Conservation (phyloP, 2,329 filamentous ascomycete species). For the Sporothrix protearum region DNA sequence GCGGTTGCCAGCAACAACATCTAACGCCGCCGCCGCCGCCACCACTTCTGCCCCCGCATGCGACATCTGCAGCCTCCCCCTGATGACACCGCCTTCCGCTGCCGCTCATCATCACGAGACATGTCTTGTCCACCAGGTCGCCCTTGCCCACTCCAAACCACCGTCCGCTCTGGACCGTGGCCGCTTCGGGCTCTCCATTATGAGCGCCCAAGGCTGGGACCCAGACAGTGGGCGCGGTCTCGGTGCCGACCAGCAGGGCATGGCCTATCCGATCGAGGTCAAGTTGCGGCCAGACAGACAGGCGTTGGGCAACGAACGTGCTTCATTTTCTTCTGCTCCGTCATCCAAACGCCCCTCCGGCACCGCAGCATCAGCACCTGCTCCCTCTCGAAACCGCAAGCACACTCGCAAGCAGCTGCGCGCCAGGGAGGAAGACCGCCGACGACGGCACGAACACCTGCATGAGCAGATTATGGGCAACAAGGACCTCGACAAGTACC, state of each 20-base stretch:
- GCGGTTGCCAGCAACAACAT: neutral
- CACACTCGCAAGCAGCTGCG: conserved; percentile 41
- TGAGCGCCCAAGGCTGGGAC: conserved; percentile 69
- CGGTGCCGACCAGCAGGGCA: conserved; percentile 67
- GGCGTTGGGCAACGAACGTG: conserved; percentile 60
- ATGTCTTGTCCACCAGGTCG: conserved; percentile 68
- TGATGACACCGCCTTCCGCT: neutral
- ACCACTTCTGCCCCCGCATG: neutral
- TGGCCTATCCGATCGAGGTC: conserved; percentile 70
- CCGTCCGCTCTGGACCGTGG: conserved; percentile 68
- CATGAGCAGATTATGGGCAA: conserved; percentile 69
- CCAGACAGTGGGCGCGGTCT: conserved; percentile 69
- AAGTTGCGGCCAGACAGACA: conserved; percentile 69
- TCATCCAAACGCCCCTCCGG: neutral
- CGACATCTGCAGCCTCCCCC: conserved; percentile 19
- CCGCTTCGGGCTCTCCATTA: conserved; percentile 64
- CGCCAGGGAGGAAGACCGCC: conserved; percentile 57
- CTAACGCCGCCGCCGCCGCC: no score
- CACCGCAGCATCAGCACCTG: neutral
- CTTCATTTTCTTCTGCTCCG: conserved; percentile 31
- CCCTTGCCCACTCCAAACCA: conserved; percentile 64
- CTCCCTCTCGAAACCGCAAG: conserved; percentile 36
- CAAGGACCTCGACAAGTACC: conserved; percentile 72
- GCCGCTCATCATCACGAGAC: conserved; percentile 47
- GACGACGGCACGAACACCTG: conserved; percentile 60